Percentiles rank a stretch among this genome's conserved stretches.
These are phyloP conservation scores for Chaetomidium leptoderma DNA, from an alignment of 495 filamentous ascomycete species.

Conservation along the genomic window DNA sequence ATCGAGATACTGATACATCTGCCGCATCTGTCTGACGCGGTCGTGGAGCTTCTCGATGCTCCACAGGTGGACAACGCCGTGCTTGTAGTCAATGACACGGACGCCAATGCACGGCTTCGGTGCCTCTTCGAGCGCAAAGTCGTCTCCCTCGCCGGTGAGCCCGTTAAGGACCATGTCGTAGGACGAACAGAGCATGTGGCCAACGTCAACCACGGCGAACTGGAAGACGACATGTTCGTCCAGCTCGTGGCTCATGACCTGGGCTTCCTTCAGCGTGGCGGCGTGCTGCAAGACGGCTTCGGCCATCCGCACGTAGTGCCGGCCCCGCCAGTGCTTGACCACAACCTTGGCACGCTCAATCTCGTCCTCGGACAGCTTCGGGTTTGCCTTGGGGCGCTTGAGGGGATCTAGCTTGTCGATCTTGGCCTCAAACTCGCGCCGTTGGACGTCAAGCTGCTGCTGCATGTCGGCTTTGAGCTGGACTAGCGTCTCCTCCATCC, in stretches of 20 bases:
- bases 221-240: conserved; percentile 93
- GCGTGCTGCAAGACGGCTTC: conserved; percentile 86
- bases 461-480: conserved; percentile 84
- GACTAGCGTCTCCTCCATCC: conserved; percentile 79
- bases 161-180: conserved; percentile 96
- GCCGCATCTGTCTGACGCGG: conserved; percentile 84
- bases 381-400: conserved; percentile 48
- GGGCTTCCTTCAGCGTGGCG: conserved; percentile 84
- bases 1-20: conserved; percentile 93
- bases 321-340: conserved; percentile 71
- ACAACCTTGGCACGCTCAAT: conserved; percentile 61
- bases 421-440: conserved; percentile 68
- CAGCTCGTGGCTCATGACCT: conserved; percentile 96
- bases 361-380: conserved; percentile 67
- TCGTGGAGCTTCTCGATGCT: conserved; percentile 87
- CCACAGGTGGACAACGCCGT: conserved; percentile 86
- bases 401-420: conserved; percentile 47
- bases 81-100: conserved; percentile 86
- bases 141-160: conserved; percentile 81
- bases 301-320: conserved; percentile 91
- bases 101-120: conserved; percentile 88
- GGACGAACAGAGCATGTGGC: conserved; percentile 82
- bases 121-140: conserved; percentile 72
- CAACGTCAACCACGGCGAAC: conserved; percentile 84
- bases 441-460: conserved; percentile 67